phyloP scores from a whole-genome alignment of 495 filamentous ascomycete genomes.

The Trichoderma asperelloides region DNA sequence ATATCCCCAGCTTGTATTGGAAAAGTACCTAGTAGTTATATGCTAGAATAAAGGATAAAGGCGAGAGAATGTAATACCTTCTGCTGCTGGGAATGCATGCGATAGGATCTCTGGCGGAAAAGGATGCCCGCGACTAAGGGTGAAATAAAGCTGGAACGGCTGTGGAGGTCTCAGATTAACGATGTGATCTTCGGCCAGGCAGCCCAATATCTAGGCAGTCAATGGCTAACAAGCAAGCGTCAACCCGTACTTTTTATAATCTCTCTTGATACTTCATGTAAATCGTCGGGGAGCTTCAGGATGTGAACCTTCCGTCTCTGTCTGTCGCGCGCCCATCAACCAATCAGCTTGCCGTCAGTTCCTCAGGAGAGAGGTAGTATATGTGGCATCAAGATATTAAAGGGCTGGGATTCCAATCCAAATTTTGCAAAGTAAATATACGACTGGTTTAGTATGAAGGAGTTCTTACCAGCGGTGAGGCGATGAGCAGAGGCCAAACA shows the following conservation, averaged over 20 bases:
- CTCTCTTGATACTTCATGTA: neutral
- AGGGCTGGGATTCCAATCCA: too few species aligned
- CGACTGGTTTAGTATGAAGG: too few species aligned
- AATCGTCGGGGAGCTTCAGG: neutral
- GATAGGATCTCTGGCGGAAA: neutral
- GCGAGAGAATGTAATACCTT: neutral
- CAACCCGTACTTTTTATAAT: neutral
- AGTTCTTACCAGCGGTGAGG: too few species aligned
- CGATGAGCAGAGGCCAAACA: too few species aligned
- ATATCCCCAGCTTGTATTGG: neutral
- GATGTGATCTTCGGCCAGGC: neutral
- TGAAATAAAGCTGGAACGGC: neutral
- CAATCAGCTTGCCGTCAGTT: neutral
- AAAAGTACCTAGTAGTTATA: neutral
- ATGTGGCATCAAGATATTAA: neutral
- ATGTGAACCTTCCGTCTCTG: neutral
- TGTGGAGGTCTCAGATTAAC: neutral
- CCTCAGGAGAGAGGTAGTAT: neutral
- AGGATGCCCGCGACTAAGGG: neutral
- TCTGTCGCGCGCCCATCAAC: neutral
- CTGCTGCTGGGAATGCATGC: constrained; percentile 5
- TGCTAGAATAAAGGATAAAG: neutral
- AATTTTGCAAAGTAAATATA: too few species aligned
- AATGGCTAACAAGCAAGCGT: neutral
- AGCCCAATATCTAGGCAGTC: neutral